Conservation (phyloP, 768 basidiomycete genomes). For the Glaciozyma antarctica region DNA sequence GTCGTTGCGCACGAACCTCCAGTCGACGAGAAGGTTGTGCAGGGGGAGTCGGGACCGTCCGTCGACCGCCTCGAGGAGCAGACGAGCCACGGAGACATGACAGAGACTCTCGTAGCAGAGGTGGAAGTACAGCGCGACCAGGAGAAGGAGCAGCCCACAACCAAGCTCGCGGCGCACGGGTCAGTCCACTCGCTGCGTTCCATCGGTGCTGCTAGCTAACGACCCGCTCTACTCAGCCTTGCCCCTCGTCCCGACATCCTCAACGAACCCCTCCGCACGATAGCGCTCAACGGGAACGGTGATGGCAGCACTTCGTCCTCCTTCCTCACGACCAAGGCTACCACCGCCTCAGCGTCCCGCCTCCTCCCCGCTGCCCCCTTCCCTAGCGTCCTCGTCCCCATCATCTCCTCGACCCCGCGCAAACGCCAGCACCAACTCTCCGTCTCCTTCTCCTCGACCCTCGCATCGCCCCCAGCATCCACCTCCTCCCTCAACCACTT, state of each 20-base stretch:
- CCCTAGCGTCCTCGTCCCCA: background rate
- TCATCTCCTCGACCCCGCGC: background rate
- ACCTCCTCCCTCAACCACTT: background rate
- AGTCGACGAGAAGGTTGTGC: no score
- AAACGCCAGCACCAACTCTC: no score
- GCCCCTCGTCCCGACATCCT: conserved; percentile 21
- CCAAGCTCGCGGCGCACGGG: conserved; percentile 19
- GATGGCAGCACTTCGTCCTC: conserved; percentile 10
- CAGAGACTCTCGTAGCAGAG: conserved; percentile 10
- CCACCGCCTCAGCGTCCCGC: background rate
- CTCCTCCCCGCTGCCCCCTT: background rate
- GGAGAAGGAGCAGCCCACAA: conserved; percentile 22
- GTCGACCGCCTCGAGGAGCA: background rate
- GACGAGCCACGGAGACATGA: conserved; percentile 5
- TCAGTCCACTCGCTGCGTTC: background rate
- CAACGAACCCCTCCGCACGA: conserved; percentile 9
- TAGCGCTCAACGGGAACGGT: background rate
- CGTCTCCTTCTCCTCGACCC: background rate
- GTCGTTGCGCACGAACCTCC: no score
- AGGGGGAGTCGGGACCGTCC: conserved; percentile 1
- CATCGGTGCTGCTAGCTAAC: background rate
- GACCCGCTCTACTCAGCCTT: background rate
- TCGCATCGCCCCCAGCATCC: background rate
- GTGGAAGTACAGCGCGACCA: conserved; percentile 1
- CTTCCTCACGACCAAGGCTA: conserved; percentile 9